Percentiles rank a stretch among this genome's conserved stretches.
phyloP scores from a whole-genome alignment of 2,329 filamentous ascomycete genomes.

The Amylocarpus encephaloides region DNA sequence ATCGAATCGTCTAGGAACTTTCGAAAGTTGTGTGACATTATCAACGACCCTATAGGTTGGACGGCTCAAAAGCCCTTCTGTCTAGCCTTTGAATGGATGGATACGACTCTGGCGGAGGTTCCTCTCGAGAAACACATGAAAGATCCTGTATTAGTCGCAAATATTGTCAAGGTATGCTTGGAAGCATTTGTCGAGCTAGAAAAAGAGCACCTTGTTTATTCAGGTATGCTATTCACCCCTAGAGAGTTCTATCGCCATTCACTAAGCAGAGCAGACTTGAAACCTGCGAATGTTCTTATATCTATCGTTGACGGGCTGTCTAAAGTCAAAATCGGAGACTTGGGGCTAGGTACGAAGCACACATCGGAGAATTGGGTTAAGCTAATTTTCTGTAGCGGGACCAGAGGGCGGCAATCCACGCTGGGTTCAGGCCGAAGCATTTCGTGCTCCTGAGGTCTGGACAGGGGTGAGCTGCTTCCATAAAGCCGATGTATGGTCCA shows the following conservation, averaged over 20 bases:
- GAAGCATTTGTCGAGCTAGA: slow-evolving; percentile 10
- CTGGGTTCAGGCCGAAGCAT: slow-evolving; percentile 8
- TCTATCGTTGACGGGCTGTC: slow-evolving; percentile 7
- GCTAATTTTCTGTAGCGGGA: too few species aligned
- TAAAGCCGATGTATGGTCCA: slow-evolving; percentile 16
- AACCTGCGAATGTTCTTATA: slow-evolving; percentile 11
- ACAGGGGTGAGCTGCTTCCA: slow-evolving; percentile 13
- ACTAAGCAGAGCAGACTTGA: slow-evolving; percentile 8
- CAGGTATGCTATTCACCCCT: slow-evolving; percentile 4
- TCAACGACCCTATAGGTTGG: slow-evolving; percentile 8
- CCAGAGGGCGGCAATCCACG: slow-evolving; percentile 8
- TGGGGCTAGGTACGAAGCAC: too few species aligned
- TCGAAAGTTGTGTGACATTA: slow-evolving; percentile 7
- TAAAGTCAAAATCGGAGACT: slow-evolving; percentile 9
- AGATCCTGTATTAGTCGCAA: slow-evolving; percentile 9
- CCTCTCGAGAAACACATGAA: slow-evolving; percentile 7
- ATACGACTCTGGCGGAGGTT: slow-evolving; percentile 10
- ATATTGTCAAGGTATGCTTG: slow-evolving; percentile 7
- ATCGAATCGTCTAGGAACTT: slow-evolving; percentile 8
- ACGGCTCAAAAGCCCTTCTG: slow-evolving; percentile 10
- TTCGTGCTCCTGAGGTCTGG: slow-evolving; percentile 13
- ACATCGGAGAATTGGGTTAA: too few species aligned
- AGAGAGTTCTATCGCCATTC: slow-evolving; percentile 2
- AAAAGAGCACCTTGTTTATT: slow-evolving; percentile 13
- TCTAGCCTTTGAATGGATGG: slow-evolving; percentile 11